Percentiles rank a stretch among this genome's conserved stretches.
Conservation (phyloP, 305 asterid genomes). For the Fraxinus greggii region DNA sequence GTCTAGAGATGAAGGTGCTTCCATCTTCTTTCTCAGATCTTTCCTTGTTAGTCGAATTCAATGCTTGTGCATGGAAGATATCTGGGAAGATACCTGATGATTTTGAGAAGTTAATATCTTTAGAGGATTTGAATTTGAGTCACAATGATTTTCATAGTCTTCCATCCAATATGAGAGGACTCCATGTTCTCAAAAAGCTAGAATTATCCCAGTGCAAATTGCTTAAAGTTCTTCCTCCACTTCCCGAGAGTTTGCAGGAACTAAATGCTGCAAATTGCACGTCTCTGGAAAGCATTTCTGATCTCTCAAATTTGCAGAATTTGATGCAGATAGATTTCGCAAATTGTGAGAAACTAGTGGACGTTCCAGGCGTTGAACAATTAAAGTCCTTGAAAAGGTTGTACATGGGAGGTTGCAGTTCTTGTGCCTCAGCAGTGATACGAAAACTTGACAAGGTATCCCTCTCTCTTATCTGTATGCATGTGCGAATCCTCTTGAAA, state of each 20-base stretch:
- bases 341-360: slow-evolving; percentile 24
- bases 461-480: neutral
- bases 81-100: slow-evolving; percentile 29
- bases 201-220: slow-evolving; percentile 21
- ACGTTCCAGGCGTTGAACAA: slow-evolving; percentile 28
- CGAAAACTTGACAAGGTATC: slow-evolving; percentile 26
- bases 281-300: slow-evolving; percentile 13
- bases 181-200: slow-evolving; percentile 19
- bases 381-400: slow-evolving; percentile 29
- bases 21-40: slow-evolving; percentile 35
- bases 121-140: slow-evolving; percentile 26
- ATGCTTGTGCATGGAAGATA: slow-evolving; percentile 34
- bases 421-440: slow-evolving; percentile 2
- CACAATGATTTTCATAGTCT: slow-evolving; percentile 31
- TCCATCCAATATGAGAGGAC: slow-evolving; percentile 31
- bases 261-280: slow-evolving; percentile 26
- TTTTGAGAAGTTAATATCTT: slow-evolving; percentile 25
- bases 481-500: neutral
- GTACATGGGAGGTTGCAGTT: slow-evolving; percentile 27
- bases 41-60: slow-evolving; percentile 26
- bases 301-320: slow-evolving; percentile 22
- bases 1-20: slow-evolving; percentile 23
- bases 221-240: slow-evolving; percentile 27
- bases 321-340: slow-evolving; percentile 20
- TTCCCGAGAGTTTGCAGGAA: slow-evolving; percentile 28